phyloP scores from a whole-genome alignment of 495 filamentous ascomycete species.

The Podospora anserina region DNA sequence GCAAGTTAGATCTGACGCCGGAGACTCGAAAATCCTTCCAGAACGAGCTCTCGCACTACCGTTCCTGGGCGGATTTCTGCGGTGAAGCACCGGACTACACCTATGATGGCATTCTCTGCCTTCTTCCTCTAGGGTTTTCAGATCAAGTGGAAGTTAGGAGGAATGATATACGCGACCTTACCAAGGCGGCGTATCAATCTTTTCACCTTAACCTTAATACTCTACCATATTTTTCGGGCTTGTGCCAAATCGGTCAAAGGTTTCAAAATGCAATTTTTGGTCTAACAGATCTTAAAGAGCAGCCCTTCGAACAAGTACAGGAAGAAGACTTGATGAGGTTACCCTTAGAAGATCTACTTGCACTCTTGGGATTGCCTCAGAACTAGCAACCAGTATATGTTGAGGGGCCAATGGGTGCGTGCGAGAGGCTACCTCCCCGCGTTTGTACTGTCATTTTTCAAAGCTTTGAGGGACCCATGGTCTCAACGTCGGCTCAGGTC shows the following conservation, averaged over 20 bases:
- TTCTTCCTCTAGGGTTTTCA: conserved; percentile 10
- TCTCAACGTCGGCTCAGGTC: too few relatives aligned
- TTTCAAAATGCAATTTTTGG: conserved; percentile 6
- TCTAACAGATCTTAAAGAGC: conserved; percentile 6
- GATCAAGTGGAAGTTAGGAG: conserved; percentile 1
- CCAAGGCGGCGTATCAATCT: conserved; percentile 5
- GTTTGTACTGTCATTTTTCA: too few relatives aligned
- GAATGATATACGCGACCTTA: not conserved
- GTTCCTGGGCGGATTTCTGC: conserved; percentile 9
- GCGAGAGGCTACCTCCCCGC: too few relatives aligned
- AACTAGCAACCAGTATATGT: too few relatives aligned
- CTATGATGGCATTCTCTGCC: conserved; percentile 9
- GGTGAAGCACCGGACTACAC: conserved; percentile 3
- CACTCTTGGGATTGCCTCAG: too few relatives aligned
- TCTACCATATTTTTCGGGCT: conserved; percentile 9
- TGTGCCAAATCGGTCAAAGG: conserved; percentile 5
- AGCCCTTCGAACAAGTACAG: conserved; percentile 4
- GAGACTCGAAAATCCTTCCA: not conserved
- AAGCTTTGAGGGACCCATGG: too few relatives aligned
- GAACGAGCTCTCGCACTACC: not conserved
- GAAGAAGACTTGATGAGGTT: not conserved
- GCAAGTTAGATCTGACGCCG: too few relatives aligned
- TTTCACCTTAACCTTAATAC: too few relatives aligned
- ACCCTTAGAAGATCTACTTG: conserved; percentile 9
- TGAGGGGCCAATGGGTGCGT: too few relatives aligned